Conservation (phyloP, 1,284 basidiomycete genomes). For the Leccinum fallax region DNA sequence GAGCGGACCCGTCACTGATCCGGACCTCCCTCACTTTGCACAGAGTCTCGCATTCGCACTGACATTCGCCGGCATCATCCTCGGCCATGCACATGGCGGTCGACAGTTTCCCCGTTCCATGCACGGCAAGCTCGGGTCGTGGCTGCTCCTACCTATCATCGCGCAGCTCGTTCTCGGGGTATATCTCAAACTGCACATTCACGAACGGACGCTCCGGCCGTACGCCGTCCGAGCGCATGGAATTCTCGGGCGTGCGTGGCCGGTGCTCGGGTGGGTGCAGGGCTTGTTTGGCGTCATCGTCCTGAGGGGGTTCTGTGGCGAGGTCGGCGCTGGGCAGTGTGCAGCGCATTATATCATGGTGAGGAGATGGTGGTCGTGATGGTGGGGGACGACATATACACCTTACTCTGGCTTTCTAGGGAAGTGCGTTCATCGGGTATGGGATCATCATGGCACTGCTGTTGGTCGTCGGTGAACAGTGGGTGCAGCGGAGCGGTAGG, state of each 20-base stretch:
- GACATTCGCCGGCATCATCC: slow-evolving; percentile 69
- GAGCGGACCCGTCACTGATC: neutral
- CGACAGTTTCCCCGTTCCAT: slow-evolving; percentile 70
- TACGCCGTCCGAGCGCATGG: slow-evolving; percentile 78
- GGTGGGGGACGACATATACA: neutral
- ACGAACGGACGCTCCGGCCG: slow-evolving; percentile 77
- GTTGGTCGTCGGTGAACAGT: slow-evolving; percentile 80
- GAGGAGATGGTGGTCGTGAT: slow-evolving; percentile 11
- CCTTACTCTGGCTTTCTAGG: slow-evolving; percentile 35
- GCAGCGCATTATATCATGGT: slow-evolving; percentile 92
- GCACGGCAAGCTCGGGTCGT: slow-evolving; percentile 72
- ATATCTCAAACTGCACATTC: slow-evolving; percentile 92
- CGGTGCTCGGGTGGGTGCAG: slow-evolving; percentile 89
- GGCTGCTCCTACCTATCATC: slow-evolving; percentile 67
- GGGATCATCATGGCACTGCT: slow-evolving; percentile 84
- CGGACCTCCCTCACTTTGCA: neutral
- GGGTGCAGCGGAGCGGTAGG: slow-evolving; percentile 70
- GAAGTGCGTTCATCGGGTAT: slow-evolving; percentile 88
- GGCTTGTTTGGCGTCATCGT: slow-evolving; percentile 73
- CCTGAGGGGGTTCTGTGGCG: slow-evolving; percentile 71
- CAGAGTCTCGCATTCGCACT: slow-evolving; percentile 70
- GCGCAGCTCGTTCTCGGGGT: slow-evolving; percentile 77
- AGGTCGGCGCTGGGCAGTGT: slow-evolving; percentile 76
- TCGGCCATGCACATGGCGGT: slow-evolving; percentile 84
- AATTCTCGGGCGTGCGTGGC: slow-evolving; percentile 83